Percentiles rank a stretch among this genome's conserved stretches.
Evolutionary conservation across 2,329 filamentous ascomycete species (phyloP).

Genomic region (Hyphodiscus sp.): DNA sequence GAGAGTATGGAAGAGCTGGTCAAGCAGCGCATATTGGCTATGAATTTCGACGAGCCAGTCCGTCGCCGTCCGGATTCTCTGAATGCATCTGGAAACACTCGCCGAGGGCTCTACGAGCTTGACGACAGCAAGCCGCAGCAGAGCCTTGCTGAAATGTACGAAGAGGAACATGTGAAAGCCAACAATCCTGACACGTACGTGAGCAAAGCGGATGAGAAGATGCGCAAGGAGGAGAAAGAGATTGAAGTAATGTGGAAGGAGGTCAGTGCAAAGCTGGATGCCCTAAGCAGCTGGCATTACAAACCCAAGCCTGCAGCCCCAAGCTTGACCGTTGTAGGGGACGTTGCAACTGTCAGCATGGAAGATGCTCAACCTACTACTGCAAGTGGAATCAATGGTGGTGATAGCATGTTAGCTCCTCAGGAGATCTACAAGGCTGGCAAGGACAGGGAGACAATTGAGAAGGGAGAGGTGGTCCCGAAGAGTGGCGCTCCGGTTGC

Average conservation of each 20-base stretch:
- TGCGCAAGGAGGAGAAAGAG: constrained; percentile 75
- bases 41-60: constrained; percentile 88
- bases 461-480: constrained; percentile 65
- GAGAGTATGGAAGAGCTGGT: constrained; percentile 91
- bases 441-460: constrained; percentile 48
- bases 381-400: constrained; percentile 63
- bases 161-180: constrained; percentile 79
- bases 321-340: constrained; percentile 78
- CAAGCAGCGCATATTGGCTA: constrained; percentile 83
- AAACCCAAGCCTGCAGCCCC: constrained; percentile 79
- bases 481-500: constrained; percentile 74
- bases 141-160: constrained; percentile 86
- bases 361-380: constrained; percentile 89
- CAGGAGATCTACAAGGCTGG: constrained; percentile 90
- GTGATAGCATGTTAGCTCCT: constrained; percentile 73
- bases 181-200: constrained; percentile 74
- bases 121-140: constrained; percentile 85
- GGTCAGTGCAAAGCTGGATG: constrained; percentile 73
- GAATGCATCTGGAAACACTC: constrained; percentile 50
- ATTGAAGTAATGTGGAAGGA: constrained; percentile 79
- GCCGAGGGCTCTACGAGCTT: constrained; percentile 64
- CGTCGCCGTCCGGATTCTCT: constrained; percentile 72
- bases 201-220: constrained; percentile 74
- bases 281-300: constrained; percentile 91
- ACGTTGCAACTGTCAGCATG: constrained; percentile 88